Base-by-base conservation (phyloP, 1,284 basidiomycete species). In the Rhodotorula sp. region DNA sequence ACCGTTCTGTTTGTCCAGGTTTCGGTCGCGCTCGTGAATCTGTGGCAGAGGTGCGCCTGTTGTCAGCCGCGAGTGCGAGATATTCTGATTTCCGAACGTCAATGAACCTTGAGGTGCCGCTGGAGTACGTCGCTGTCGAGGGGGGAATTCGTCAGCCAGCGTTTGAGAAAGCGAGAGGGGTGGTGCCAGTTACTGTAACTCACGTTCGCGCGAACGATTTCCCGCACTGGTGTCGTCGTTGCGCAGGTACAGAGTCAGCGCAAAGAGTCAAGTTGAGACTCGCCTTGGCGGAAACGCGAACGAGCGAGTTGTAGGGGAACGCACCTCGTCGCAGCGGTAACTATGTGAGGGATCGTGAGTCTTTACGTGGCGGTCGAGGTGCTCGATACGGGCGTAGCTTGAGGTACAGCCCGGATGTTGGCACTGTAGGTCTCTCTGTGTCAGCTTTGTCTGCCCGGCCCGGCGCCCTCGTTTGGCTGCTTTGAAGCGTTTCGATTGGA, bases 351-450 rank as follows among this genome's bases (percentile, higher is more conserved):
- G 33, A 2, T 55, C 37, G 54, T 63, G 62, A 22, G 44, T 56
- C 33, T 46, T 44, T 26, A 33, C 54, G 54, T 63, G 62, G 15
- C 62, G 62, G 42, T 63, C 54, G 53, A 56, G 45, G 44, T 64
- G 62, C 33, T 64, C 62, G 29, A 64, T 49, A 3, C 62, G 54
- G 29, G 62, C 62, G 55, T 64, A 64, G 8, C 54, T 30, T 30
- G 56, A 44, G n/a, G n/a, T 48, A 24, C 62, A 64, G 54, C 54
- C 54, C 6, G 62, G 62, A 20, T 46, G 20, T 17, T 22, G 30
- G 29, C 62, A 64, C 62, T 64, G 42, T 24, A 54, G 29, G 33
- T 6, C 55, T 15, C 6, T 10, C 54, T 20, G 4, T 1, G 55
- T 51, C 49, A 51, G 49, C 22, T 51, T 42, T 14, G 37, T 42